Evolutionary conservation across 768 basidiomycete genomes (phyloP).

Genomic region (Pholiota molesta): DNA sequence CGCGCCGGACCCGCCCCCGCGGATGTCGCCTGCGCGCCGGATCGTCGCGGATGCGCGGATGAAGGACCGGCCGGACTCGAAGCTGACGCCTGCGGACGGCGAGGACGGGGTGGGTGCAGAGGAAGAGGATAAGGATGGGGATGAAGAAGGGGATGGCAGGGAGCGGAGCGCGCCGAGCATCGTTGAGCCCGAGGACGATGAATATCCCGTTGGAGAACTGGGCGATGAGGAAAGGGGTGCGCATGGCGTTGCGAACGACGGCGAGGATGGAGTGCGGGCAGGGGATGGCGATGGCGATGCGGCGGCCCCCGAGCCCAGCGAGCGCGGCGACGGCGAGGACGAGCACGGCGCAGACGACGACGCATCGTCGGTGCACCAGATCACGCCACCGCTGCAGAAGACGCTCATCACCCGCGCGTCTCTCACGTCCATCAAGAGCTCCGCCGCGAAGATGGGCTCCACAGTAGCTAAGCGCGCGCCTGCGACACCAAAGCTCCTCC

Average conservation of each 20-base stretch:
- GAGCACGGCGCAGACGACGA: slow-evolving; percentile 7
- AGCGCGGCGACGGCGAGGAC: neutral
- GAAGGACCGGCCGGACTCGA: slow-evolving; percentile 69
- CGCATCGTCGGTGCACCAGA: slow-evolving; percentile 9
- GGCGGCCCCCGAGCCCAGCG: slow-evolving; percentile 2
- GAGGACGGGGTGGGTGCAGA: slow-evolving; percentile 13
- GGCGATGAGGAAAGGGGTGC: neutral
- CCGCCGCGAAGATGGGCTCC: slow-evolving; percentile 14
- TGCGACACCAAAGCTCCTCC: slow-evolving; percentile 10
- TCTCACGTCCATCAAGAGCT: slow-evolving; percentile 29
- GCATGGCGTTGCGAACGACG: neutral
- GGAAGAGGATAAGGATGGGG: slow-evolving; percentile 4
- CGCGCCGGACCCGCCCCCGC: neutral
- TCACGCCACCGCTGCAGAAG: slow-evolving; percentile 26
- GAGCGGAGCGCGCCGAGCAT: neutral
- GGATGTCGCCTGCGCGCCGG: slow-evolving; percentile 33
- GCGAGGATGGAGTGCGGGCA: slow-evolving; percentile 9
- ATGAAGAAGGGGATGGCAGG: slow-evolving; percentile 11
- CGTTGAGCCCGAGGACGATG: slow-evolving; percentile 13
- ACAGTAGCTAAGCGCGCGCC: slow-evolving; percentile 11
- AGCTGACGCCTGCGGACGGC: slow-evolving; percentile 55
- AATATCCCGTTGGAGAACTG: neutral
- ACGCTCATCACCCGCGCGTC: slow-evolving; percentile 32
- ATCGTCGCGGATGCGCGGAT: slow-evolving; percentile 29
- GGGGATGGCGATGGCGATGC: neutral